These are phyloP conservation scores for Udeniomyces megalosporus DNA, from an alignment of 768 basidiomycete genomes.

Conservation along the genomic window DNA sequence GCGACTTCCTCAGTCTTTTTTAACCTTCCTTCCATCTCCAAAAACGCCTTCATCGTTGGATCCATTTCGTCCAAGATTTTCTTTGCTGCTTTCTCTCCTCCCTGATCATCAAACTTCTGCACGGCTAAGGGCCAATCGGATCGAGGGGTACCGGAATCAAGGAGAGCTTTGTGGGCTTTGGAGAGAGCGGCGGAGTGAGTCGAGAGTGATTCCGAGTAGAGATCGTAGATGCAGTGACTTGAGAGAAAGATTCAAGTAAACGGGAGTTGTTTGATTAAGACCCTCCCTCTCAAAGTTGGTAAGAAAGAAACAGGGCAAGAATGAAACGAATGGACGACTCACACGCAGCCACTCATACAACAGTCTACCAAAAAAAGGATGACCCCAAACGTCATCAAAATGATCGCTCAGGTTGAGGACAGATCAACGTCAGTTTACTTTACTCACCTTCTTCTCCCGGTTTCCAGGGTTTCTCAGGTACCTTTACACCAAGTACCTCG, in stretches of 20 bases:
- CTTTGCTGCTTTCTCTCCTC: neutral
- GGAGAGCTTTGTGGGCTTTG: neutral
- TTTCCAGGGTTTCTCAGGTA: neutral
- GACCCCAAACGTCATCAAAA: too few species aligned
- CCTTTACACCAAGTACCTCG: neutral
- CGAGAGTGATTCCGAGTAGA: neutral
- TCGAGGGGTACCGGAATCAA: neutral
- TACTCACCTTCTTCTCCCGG: slow-evolving; percentile 4
- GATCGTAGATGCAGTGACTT: neutral
- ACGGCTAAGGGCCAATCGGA: neutral
- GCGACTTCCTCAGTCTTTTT: neutral
- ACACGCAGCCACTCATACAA: neutral
- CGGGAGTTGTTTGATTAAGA: too few species aligned
- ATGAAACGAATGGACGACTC: too few species aligned
- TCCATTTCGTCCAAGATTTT: neutral
- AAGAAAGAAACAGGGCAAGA: too few species aligned
- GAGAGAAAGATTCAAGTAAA: neutral
- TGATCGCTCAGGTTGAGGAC: neutral
- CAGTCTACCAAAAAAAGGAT: neutral
- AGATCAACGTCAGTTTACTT: too few species aligned
- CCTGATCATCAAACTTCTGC: neutral
- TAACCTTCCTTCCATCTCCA: slow-evolving; percentile 2
- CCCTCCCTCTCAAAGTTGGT: too few species aligned
- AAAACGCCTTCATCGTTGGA: neutral
- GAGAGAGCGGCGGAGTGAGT: neutral